Conservation (phyloP, 2,329 filamentous ascomycete genomes). For the Hymenoscyphus linearis region DNA sequence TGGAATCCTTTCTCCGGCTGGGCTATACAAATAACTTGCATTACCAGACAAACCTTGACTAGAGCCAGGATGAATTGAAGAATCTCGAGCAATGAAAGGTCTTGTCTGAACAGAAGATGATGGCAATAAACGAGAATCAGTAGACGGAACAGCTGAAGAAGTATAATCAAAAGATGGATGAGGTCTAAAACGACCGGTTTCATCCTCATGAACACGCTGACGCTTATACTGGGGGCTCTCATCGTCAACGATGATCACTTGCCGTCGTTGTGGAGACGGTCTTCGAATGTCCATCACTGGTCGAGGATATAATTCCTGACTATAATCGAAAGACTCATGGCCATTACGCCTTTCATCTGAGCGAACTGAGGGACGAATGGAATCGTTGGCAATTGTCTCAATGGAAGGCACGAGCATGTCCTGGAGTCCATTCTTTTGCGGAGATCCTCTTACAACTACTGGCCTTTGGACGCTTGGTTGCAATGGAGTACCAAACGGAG, state of each 20-base stretch:
- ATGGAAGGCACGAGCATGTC: constrained; percentile 32
- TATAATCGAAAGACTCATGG: constrained; percentile 13
- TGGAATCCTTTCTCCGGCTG: constrained; percentile 20
- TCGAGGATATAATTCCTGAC: constrained; percentile 19
- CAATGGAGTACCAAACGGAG: constrained; percentile 15
- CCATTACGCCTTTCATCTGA: constrained; percentile 18
- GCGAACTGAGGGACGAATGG: constrained; percentile 14
- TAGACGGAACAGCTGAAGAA: constrained; percentile 15
- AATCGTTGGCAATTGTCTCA: constrained; percentile 28
- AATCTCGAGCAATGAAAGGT: constrained; percentile 15
- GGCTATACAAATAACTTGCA: constrained; percentile 16
- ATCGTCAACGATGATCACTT: constrained; percentile 31
- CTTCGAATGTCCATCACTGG: constrained; percentile 17
- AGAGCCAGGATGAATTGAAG: constrained; percentile 14
- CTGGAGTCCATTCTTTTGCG: constrained; percentile 25
- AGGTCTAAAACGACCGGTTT: constrained; percentile 24
- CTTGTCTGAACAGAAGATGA: constrained; percentile 20
- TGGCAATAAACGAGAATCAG: constrained; percentile 25
- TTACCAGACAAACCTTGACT: constrained; percentile 27
- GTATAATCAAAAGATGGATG: constrained; percentile 21
- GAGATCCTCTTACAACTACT: constrained; percentile 28
- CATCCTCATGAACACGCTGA: constrained; percentile 28
- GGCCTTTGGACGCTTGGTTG: constrained; percentile 20
- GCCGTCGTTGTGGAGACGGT: constrained; percentile 21
- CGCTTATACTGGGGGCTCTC: constrained; percentile 28